Conservation (phyloP, 495 filamentous ascomycete genomes). For the Penicillium egyptiacum region DNA sequence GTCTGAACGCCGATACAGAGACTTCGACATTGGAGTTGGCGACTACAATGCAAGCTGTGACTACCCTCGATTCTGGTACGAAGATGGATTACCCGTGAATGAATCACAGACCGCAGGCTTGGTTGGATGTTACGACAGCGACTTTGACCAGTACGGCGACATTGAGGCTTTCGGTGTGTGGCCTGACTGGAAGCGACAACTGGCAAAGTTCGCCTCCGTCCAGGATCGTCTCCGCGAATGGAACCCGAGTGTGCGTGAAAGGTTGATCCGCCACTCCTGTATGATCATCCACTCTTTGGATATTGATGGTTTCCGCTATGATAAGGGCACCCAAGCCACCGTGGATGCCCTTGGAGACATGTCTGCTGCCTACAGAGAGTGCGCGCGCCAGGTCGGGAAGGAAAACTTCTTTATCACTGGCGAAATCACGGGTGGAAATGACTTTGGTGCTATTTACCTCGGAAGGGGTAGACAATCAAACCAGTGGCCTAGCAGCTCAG, state of each 20-base stretch:
- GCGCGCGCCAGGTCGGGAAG: constrained; percentile 56
- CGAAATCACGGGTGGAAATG: constrained; percentile 65
- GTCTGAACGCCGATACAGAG: constrained; percentile 53
- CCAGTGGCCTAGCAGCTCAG: constrained; percentile 33
- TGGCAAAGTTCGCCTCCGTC: constrained; percentile 72
- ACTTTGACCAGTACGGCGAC: constrained; percentile 71
- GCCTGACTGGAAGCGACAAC: constrained; percentile 65
- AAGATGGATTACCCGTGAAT: constrained; percentile 56
- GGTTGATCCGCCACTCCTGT: constrained; percentile 64
- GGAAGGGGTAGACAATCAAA: constrained; percentile 61
- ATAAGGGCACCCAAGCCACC: constrained; percentile 65
- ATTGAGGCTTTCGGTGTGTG: constrained; percentile 67
- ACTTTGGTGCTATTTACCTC: constrained; percentile 63
- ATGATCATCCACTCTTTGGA: constrained; percentile 61
- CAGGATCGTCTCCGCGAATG: constrained; percentile 76
- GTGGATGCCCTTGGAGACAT: constrained; percentile 62
- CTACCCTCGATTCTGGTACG: constrained; percentile 67
- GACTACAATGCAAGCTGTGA: constrained; percentile 56
- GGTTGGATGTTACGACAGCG: constrained; percentile 65
- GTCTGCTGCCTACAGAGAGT: constrained; percentile 52
- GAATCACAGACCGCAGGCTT: constrained; percentile 42
- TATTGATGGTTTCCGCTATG: constrained; percentile 68
- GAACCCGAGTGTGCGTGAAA: constrained; percentile 56
- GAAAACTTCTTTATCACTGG: constrained; percentile 65
- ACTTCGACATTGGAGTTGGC: constrained; percentile 58